Base-by-base conservation (phyloP, 2,329 filamentous ascomycete species). In the Cytospora schulzeri region DNA sequence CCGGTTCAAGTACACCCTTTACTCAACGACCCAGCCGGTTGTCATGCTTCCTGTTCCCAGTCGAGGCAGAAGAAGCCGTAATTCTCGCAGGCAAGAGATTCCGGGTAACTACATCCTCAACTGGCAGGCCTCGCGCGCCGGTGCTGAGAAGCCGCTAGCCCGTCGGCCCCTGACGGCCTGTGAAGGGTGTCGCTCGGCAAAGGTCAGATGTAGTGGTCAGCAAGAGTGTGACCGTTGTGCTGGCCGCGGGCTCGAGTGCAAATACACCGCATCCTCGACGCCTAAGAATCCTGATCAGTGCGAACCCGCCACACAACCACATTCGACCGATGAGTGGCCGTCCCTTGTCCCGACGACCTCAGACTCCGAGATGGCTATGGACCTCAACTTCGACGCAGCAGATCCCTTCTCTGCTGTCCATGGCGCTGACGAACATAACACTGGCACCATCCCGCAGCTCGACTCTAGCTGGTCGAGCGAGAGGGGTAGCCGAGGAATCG, bases 101-200 rank as follows among this genome's bases (percentile, higher is more conserved):
- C 58, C 58, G 3, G 8, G 15, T 9, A 45, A 45, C 58, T 19
- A 52, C 29, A 19, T 54, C 8, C 58, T 38, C 41, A 60, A 53
- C 24, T 60, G 58, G 58, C 58, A 60, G 50, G 52, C 45, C 9
- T 60, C 58, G 29, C 22, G 0, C 29, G 24, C n/a, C 31, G 74
- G 74, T 14, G 38, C 7, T 19, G 28, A 1, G 24, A 52, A 33
- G 11, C 24, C 53, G 45, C 52, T 26, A 28, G 12, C 41, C 24
- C 60, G 60, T 8, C 60, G 60, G 2, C 53, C 60, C 6, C 33
- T n/a, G 26, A 62, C 54, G 17, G 60, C 53, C 4, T 62, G 60
- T 28, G 53, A 57, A 22, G 35, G 53, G 11, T 62, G 60, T 41
- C 53, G 60, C 14, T 31, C 54, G 28, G 41, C 53, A 9, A 57